Percentiles rank a stretch among this genome's conserved stretches.
phyloP scores from a whole-genome alignment of 345 rosid species.

The Draba incana region DNA sequence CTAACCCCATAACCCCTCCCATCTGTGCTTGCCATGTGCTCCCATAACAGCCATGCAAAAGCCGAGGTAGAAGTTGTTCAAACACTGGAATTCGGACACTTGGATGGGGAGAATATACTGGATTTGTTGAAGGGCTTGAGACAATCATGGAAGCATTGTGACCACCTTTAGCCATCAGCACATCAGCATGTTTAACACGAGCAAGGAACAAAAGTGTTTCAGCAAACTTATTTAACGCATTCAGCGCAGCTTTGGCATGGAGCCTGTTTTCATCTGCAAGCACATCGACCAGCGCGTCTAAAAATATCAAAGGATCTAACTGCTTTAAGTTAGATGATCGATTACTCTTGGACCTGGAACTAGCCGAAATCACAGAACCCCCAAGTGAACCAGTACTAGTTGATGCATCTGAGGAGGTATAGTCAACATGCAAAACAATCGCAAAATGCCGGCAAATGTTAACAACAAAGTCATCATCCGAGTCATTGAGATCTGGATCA shows the following conservation, averaged over 20 bases:
- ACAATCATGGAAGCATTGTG: slow-evolving; percentile 95
- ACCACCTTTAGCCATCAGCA: slow-evolving; percentile 85
- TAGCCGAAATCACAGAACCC: slow-evolving; percentile 60
- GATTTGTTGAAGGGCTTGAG: slow-evolving; percentile 99
- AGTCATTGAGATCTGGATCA: slow-evolving; percentile 73
- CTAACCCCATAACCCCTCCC: slow-evolving; percentile 99
- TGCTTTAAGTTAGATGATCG: slow-evolving; percentile 71
- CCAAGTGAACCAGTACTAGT: slow-evolving; percentile 51
- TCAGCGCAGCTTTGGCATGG: slow-evolving; percentile 90
- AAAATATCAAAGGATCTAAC: slow-evolving; percentile 85
- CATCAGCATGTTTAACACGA: slow-evolving; percentile 85
- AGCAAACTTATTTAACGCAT: slow-evolving; percentile 79
- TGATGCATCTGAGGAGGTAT: slow-evolving; percentile 59
- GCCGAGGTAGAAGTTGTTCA: slow-evolving; percentile 97
- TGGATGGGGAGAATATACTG: slow-evolving; percentile 93
- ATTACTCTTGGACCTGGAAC: slow-evolving; percentile 67
- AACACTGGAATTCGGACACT: slow-evolving; percentile 92
- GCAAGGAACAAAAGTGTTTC: slow-evolving; percentile 94
- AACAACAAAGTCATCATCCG: slow-evolving; percentile 79
- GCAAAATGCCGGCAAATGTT: slow-evolving; percentile 96
- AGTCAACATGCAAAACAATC: slow-evolving; percentile 75
- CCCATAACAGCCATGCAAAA: slow-evolving; percentile 96
- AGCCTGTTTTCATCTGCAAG: slow-evolving; percentile 88
- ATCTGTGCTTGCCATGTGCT: slow-evolving; percentile 98
- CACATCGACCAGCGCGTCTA: slow-evolving; percentile 96